Conservation (phyloP, 1,139 yeast genomes). For the Wickerhamomyces sp. region DNA sequence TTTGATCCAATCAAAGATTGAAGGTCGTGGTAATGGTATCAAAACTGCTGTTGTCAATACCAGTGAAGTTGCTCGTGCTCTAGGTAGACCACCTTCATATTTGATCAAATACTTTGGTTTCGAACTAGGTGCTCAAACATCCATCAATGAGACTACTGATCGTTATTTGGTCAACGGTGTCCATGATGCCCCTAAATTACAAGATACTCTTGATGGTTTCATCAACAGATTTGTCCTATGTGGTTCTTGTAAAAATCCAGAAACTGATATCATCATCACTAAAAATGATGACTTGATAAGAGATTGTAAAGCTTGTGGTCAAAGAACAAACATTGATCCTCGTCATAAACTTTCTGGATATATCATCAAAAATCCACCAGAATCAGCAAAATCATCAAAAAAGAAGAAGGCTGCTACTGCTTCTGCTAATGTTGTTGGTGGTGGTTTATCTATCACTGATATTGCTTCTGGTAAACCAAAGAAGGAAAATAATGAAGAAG, state of each 20-base stretch:
- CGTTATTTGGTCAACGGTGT: conserved; percentile 93
- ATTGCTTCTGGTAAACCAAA: conserved; percentile 44
- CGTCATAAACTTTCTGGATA: conserved; percentile 83
- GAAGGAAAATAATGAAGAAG: conserved; percentile 29
- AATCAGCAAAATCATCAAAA: conserved; percentile 46
- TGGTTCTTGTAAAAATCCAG: conserved; percentile 95
- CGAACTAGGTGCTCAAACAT: conserved; percentile 95
- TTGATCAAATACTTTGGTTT: conserved; percentile 92
- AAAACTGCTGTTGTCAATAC: conserved; percentile 91
- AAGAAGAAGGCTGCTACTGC: conserved; percentile 83
- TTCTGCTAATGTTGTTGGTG: conserved; percentile 85
- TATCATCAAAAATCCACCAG: conserved; percentile 91
- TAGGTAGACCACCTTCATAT: conserved; percentile 88
- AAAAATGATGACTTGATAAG: conserved; percentile 75
- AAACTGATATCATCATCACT: conserved; percentile 83
- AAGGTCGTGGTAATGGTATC: conserved; percentile 99
- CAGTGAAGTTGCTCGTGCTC: conserved; percentile 89
- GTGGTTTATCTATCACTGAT: conserved; percentile 75
- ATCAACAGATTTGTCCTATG: conserved; percentile 90
- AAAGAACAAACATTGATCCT: conserved; percentile 76
- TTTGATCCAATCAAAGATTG: conserved; percentile 92
- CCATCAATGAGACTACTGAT: conserved; percentile 73
- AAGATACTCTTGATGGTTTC: conserved; percentile 92
- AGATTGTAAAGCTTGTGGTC: conserved; percentile 99
- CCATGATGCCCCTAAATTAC: conserved; percentile 86